A percentile compares a stretch with the other conserved stretches of the same genome.
phyloP scores from a whole-genome alignment of 495 filamentous ascomycete genomes.

The Neurospora hispaniola region DNA sequence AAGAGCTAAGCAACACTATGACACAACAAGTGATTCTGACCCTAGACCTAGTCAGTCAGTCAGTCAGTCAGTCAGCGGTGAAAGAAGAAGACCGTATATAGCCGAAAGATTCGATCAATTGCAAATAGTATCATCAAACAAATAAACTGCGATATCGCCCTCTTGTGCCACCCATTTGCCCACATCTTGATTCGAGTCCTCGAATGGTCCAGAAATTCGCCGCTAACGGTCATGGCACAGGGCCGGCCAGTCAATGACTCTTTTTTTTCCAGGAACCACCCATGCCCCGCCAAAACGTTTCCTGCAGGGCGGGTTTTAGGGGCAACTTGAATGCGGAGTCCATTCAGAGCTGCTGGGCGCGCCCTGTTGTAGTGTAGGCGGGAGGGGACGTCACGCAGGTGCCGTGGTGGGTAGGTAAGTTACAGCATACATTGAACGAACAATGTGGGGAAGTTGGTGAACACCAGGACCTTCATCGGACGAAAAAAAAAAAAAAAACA shows the following conservation, averaged over 20 bases:
- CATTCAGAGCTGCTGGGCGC: not conserved
- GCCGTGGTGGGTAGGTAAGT: not conserved
- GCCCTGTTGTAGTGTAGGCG: not conserved
- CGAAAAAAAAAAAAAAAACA: not conserved
- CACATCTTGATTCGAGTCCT: not conserved
- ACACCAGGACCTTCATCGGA: not conserved
- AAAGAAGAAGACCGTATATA: not conserved
- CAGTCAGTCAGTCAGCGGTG: not conserved
- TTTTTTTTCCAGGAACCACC: not conserved
- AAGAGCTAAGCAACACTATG: not conserved
- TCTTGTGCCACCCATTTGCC: not conserved
- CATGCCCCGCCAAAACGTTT: not conserved
- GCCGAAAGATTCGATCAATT: not conserved
- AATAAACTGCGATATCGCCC: not conserved
- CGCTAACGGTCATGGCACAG: not conserved
- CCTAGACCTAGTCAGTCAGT: not conserved
- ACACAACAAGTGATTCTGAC: not conserved
- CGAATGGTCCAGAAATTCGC: not conserved
- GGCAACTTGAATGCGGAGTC: not conserved
- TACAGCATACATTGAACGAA: not conserved
- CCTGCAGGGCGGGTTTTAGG: not conserved
- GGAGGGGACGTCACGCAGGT: not conserved
- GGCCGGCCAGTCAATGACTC: not conserved
- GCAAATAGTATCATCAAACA: not conserved
- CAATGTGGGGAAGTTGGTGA: not conserved